These are phyloP conservation scores for Fragaria iinumae DNA, from an alignment of 306 rosid genomes.

Conservation along the genomic window DNA sequence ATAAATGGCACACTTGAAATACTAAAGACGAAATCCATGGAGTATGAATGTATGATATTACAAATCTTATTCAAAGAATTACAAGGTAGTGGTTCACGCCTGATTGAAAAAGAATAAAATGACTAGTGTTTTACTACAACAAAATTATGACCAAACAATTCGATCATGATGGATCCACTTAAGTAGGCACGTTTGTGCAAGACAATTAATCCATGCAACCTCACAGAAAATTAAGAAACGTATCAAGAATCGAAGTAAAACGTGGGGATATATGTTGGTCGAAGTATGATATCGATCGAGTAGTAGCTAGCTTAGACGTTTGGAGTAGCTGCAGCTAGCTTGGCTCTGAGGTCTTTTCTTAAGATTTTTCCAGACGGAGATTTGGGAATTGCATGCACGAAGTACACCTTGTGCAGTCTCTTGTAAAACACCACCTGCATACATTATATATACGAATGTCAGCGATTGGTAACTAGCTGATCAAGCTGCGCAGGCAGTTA, in stretches of 20 bases:
- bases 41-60: not conserved
- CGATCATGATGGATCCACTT: not conserved
- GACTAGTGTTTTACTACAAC: not conserved
- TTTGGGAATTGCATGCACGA: conserved; percentile 77
- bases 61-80: not conserved
- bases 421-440: conserved; percentile 86
- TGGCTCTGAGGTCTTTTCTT: conserved; percentile 80
- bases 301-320: not conserved
- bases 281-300: not conserved
- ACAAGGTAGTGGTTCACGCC: not conserved
- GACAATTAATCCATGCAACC: not conserved
- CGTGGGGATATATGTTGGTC: not conserved
- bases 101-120: not conserved
- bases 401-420: conserved; percentile 68
- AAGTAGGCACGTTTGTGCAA: not conserved
- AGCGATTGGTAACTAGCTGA: not conserved
- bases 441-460: not conserved
- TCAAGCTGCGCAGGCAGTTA: not conserved
- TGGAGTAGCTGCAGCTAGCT: conserved; percentile 36
- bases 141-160: not conserved
- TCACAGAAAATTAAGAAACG: not conserved
- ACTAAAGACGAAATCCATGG: not conserved
- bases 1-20: no score
- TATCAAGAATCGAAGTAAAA: not conserved
- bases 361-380: conserved; percentile 83